Evolutionary conservation across 331 rosid genomes (phyloP).

Genomic region (Cydonia oblonga): DNA sequence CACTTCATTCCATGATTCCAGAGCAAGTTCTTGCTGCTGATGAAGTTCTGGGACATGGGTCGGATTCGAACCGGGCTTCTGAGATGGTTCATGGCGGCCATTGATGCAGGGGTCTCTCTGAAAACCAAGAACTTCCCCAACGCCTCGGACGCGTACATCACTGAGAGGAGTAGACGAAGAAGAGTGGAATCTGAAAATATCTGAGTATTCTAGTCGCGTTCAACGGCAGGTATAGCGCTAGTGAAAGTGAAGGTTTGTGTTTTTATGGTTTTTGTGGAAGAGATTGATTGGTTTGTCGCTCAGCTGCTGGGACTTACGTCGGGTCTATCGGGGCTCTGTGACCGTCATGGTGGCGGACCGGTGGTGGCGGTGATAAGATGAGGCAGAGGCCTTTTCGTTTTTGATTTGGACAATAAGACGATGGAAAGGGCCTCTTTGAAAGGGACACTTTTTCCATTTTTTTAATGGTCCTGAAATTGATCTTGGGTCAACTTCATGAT

Average conservation of each 20-base stretch:
- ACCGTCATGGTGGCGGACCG: not conserved
- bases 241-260: not conserved
- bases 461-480: too few relatives aligned
- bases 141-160: constrained; percentile 26
- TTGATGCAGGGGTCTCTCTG: constrained; percentile 10
- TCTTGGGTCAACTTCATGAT: too few relatives aligned
- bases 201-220: not conserved
- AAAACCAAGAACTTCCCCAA: constrained; percentile 17
- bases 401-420: too few relatives aligned
- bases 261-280: not conserved
- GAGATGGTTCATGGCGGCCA: constrained; percentile 7
- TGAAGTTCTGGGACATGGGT: constrained; percentile 2
- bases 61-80: constrained; percentile 18
- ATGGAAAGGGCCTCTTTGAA: too few relatives aligned
- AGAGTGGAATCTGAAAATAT: not conserved
- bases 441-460: not conserved
- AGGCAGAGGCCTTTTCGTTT: too few relatives aligned
- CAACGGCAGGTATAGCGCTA: not conserved
- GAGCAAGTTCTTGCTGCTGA: not conserved
- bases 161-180: not conserved
- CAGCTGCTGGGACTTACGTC: not conserved
- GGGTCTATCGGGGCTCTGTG: not conserved
- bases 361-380: not conserved
- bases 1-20: constrained; percentile 10
- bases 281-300: not conserved